Evolutionary conservation across 352 stramenopile species (phyloP), one percentile per base, ranked within the genome.

Genomic region (Elongisporangium anandrum): DNA sequence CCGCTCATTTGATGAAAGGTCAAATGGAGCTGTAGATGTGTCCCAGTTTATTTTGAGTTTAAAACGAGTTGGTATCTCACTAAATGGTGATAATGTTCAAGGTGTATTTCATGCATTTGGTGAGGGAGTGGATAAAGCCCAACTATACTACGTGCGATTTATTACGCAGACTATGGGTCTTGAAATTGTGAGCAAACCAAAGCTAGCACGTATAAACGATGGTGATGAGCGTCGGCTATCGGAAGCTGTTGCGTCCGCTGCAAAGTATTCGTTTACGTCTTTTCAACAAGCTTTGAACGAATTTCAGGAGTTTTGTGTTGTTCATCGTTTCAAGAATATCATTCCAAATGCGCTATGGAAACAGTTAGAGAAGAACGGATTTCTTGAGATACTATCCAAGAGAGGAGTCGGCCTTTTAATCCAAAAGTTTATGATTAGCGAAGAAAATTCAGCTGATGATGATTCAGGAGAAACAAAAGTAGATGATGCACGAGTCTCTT

Each of bases 251-350:
- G 9, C 29, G 6, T 41, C 29, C 13, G 73, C 68, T 4, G 54
- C 70, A 12, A 68, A 65, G 50, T 71, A 69, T 17, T 84, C 74
- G 7, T 41, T 59, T n/a, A 47, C 62, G 0, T 60, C 65, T 7
- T 70, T 85, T 21, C 65, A 75, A 20, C 45, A 59, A 12, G 65
- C 72, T 4, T 65, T 78, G 39, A 50, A 58, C 5, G 54, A 73
- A 3, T 73, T 88, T 17, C 63, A 79, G 49, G 79, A 87, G 55
- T 81, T 81, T 47, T 88, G 79, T 24, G 68, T 85, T 4, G 59
- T 84, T 17, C 69, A 81, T 21, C 66, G 68, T 9, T 80, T 85
- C 58, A 57, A 47, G 8, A 63, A 73, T 10, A 66, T 85, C 24
- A 24, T 59, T 0, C 54, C 65, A 6, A 56, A 61, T 1, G 70